phyloP scores from a whole-genome alignment of 164 flowering plant genomes.

The Dillenia turbinata region DNA sequence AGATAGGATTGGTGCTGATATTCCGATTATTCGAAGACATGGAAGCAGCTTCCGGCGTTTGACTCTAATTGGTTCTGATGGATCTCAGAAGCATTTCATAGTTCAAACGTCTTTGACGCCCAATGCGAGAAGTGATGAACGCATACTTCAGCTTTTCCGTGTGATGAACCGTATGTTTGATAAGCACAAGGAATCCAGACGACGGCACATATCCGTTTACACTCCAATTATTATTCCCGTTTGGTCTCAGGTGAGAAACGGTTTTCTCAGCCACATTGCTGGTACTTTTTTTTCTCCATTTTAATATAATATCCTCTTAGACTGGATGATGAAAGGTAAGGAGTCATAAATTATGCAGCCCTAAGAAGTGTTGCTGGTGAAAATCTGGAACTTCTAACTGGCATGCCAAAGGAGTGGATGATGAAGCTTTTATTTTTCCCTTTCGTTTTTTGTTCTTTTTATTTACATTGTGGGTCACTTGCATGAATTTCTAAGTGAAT shows the following conservation, averaged over 20 bases:
- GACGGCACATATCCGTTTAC: slow-evolving; percentile 87
- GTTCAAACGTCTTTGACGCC: slow-evolving; percentile 97
- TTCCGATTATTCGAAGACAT: slow-evolving; percentile 95
- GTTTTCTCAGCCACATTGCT: too few relatives aligned
- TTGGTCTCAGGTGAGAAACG: slow-evolving; percentile 85
- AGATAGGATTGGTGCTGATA: slow-evolving; percentile 94
- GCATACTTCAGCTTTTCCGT: slow-evolving; percentile 95
- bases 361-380: too few relatives aligned
- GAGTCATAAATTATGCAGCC: too few relatives aligned
- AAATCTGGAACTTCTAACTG: too few relatives aligned
- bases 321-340: too few relatives aligned
- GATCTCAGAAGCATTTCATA: slow-evolving; percentile 95
- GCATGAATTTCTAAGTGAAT: too few relatives aligned
- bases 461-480: too few relatives aligned
- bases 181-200: slow-evolving; percentile 96
- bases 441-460: background rate
- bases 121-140: slow-evolving; percentile 97
- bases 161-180: slow-evolving; percentile 98
- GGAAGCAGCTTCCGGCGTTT: slow-evolving; percentile 97
- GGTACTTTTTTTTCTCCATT: too few relatives aligned
- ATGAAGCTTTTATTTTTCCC: background rate
- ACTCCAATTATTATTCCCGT: slow-evolving; percentile 98
- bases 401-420: too few relatives aligned
- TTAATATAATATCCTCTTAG: too few relatives aligned
- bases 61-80: slow-evolving; percentile 97